Conservation (phyloP, 2,329 filamentous ascomycete species). For the Cyanodermella asteris region DNA sequence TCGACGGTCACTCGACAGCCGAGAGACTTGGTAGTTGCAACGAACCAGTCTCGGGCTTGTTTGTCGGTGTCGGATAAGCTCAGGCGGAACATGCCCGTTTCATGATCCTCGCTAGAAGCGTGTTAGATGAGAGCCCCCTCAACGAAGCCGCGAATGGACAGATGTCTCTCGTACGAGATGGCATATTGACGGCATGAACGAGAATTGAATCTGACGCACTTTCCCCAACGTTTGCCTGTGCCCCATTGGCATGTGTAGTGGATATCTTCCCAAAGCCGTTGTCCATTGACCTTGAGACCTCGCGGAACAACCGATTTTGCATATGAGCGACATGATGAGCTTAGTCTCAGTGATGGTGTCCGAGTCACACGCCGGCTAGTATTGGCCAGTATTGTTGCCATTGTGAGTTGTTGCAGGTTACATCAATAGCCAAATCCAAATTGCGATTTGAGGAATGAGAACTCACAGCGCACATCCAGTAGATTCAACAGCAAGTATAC, state of each 20-base stretch:
- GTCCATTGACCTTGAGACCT: conserved; percentile 32
- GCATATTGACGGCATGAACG: background rate
- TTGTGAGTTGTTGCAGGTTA: too few relatives aligned
- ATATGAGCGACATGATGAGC: too few relatives aligned
- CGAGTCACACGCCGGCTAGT: too few relatives aligned
- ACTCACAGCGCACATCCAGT: too few relatives aligned
- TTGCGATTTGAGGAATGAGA: too few relatives aligned
- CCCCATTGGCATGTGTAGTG: conserved; percentile 48
- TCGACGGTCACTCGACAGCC: conserved; percentile 49
- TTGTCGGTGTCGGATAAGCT: conserved; percentile 51
- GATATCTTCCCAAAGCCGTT: conserved; percentile 38
- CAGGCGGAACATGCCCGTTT: conserved; percentile 59
- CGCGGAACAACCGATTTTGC: too few relatives aligned
- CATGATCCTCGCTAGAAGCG: conserved; percentile 29
- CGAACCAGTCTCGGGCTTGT: conserved; percentile 54
- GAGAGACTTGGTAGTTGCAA: conserved; percentile 35
- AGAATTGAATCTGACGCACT: conserved; percentile 25
- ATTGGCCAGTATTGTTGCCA: too few relatives aligned
- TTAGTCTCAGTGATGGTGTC: too few relatives aligned
- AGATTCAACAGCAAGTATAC: too few relatives aligned
- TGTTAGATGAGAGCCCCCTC: background rate
- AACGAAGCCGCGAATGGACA: background rate
- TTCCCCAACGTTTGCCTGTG: conserved; percentile 42
- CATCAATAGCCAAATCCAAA: too few relatives aligned
- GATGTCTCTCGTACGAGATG: background rate